Percentiles rank a stretch among this genome's conserved stretches.
Conservation (phyloP, 2,329 filamentous ascomycete genomes). For the Clarireedia paspali region DNA sequence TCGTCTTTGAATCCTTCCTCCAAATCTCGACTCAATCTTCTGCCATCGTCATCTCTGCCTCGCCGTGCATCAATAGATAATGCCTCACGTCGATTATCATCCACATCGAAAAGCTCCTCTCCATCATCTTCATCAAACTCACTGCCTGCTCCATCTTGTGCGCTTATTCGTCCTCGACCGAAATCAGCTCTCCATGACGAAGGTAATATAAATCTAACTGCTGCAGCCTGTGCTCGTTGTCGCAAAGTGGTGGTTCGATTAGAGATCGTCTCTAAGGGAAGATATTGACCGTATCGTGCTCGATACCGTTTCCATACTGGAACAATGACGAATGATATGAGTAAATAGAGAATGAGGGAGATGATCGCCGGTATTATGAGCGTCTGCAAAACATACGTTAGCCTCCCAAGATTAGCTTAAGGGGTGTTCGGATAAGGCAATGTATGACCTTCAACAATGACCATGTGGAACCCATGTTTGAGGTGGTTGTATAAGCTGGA, state of each 20-base stretch:
- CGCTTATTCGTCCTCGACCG: conserved; percentile 33
- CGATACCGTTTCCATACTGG: conserved; percentile 65
- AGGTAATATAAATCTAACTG: conserved; percentile 36
- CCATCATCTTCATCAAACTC: conserved; percentile 60
- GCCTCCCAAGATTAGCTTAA: background rate
- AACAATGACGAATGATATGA: conserved; percentile 56
- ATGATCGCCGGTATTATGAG: conserved; percentile 63
- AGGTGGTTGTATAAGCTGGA: conserved; percentile 8
- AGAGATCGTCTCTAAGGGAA: conserved; percentile 58
- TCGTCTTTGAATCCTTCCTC: conserved; percentile 71
- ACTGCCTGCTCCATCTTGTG: conserved; percentile 37
- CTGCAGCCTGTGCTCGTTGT: conserved; percentile 38
- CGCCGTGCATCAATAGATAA: conserved; percentile 30
- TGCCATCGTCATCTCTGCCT: conserved; percentile 39
- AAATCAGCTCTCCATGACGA: conserved; percentile 42
- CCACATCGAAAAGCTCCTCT: conserved; percentile 58
- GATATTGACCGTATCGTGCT: conserved; percentile 65
- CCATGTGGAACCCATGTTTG: conserved; percentile 22
- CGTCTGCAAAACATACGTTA: conserved; percentile 40
- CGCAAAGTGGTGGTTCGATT: conserved; percentile 48
- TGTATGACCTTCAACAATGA: conserved; percentile 26
- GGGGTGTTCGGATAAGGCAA: too few relatives aligned
- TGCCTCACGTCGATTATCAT: conserved; percentile 36
- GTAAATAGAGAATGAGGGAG: conserved; percentile 60
- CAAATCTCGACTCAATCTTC: conserved; percentile 69